These are phyloP conservation scores for Neotropicomus parvogracilis DNA, from an alignment of 1,284 basidiomycete species.

Conservation along the genomic window DNA sequence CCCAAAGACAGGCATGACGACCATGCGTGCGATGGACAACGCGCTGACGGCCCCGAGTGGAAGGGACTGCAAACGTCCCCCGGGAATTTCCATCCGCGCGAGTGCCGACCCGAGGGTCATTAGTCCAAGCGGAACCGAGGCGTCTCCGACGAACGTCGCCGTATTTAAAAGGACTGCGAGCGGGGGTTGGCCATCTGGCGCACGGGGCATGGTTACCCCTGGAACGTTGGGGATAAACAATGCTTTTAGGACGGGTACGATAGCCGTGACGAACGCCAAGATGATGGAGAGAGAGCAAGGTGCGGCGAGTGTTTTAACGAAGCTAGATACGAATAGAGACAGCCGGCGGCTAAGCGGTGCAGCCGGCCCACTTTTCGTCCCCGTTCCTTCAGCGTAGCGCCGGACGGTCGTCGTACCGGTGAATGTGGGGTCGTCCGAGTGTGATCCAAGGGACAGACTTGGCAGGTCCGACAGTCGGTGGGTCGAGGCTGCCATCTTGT, in stretches of 20 bases:
- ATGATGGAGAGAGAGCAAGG: constrained; percentile 65
- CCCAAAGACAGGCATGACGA: constrained; percentile 68
- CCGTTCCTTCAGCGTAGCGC: not conserved
- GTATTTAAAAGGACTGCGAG: constrained; percentile 66
- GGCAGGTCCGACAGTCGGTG: not conserved
- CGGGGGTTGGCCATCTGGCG: constrained; percentile 75
- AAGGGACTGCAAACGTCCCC: constrained; percentile 47
- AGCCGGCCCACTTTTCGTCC: not conserved
- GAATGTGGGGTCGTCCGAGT: constrained; percentile 6
- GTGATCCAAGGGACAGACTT: not conserved
- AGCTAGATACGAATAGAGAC: constrained; percentile 16
- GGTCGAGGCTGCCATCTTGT: constrained; percentile 6
- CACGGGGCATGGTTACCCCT: constrained; percentile 51
- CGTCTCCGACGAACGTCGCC: constrained; percentile 64
- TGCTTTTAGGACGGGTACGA: constrained; percentile 67
- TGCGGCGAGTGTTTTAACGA: constrained; percentile 44
- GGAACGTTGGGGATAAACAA: constrained; percentile 56
- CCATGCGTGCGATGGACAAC: constrained; percentile 57
- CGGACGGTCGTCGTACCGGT: constrained; percentile 4
- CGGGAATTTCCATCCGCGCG: constrained; percentile 59
- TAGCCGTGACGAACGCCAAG: constrained; percentile 62
- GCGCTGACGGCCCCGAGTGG: constrained; percentile 65
- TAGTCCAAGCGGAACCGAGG: constrained; percentile 70
- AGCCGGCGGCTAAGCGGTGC: constrained; percentile 11
- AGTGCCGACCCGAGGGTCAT: constrained; percentile 73